Evolutionary conservation across 164 flowering plant genomes (phyloP), one percentile per base, ranked within the genome.

Genomic region (Buxus sempervirens): DNA sequence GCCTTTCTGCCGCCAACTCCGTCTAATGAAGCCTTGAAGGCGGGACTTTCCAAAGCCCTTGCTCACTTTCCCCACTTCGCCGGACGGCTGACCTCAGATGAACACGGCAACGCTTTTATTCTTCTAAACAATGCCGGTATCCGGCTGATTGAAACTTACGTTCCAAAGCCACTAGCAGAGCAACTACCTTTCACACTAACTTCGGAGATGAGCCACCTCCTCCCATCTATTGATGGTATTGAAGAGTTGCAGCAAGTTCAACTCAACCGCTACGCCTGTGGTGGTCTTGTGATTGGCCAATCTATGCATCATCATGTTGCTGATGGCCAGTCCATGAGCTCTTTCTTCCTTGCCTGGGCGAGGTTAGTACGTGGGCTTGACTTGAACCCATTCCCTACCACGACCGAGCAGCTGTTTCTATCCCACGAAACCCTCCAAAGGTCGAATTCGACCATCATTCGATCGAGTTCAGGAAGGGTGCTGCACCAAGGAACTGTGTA

Each of bases 311-410:
- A 73, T 54, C 68, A 58, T 22, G 71, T 68, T 19, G 68, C 68
- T 27, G 76, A 73, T 64, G 76, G 76, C 13, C 76, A 73, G 28
- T 73, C 76, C 28, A 73, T 73, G 76, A 73, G 76, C 60, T 57
- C 65, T 8, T 73, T 73, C 72, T 68, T 63, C 27, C 49, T 68
- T 48, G 49, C 72, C 28, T 73, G 76, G 76, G 76, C 76, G 18
- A 68, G 41, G 26, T 9, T 60, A 10, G 72, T 68, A 0, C 68
- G 76, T 9, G 72, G 68, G 2, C 38, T 62, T 15, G 53, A 25
- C 4, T 10, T 63, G 8, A 54, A 63, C 58, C 64, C 56, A n/a
- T 68, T 49, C 76, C 76, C 9, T 41, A 55, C 36, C 76, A 68
- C 24, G 64, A 73, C 28, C 58, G 71, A 24, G 18, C 28, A 6